Conservation (phyloP, 2,329 filamentous ascomycete genomes). For the Colletotrichum tabaci region DNA sequence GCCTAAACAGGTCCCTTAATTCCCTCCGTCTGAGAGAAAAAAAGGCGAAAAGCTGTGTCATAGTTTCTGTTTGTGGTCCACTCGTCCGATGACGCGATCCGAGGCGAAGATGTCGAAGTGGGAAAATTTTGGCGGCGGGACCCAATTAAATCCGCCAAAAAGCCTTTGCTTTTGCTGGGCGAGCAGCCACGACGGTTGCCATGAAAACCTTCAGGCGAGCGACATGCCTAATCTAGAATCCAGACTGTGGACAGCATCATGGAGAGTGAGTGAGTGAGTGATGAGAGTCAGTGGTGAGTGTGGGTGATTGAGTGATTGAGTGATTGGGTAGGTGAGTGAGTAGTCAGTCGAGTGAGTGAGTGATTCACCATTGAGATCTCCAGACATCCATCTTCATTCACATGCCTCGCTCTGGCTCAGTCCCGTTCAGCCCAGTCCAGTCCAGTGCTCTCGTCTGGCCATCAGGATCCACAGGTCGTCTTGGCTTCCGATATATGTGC, state of each 20-base stretch:
- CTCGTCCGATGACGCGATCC: slow-evolving; percentile 41
- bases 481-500: neutral
- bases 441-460: neutral
- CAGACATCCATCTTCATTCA: no score
- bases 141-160: slow-evolving; percentile 12
- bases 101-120: slow-evolving; percentile 41
- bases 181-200: neutral
- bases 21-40: no score
- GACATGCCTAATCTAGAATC: slow-evolving; percentile 5
- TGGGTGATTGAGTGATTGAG: no score
- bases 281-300: no score
- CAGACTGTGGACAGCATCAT: neutral
- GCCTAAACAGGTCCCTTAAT: no score
- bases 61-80: slow-evolving; percentile 42
- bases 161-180: neutral
- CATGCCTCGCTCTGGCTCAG: no score
- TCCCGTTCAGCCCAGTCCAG: neutral
- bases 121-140: slow-evolving; percentile 33
- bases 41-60: slow-evolving; percentile 32
- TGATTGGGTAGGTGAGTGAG: no score
- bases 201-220: neutral
- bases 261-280: no score
- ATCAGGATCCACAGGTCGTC: slow-evolving; percentile 4
- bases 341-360: no score
- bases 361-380: no score